Base-by-base conservation (phyloP, 163 green algal species). In the Chlamydomonas reinhardtii region DNA sequence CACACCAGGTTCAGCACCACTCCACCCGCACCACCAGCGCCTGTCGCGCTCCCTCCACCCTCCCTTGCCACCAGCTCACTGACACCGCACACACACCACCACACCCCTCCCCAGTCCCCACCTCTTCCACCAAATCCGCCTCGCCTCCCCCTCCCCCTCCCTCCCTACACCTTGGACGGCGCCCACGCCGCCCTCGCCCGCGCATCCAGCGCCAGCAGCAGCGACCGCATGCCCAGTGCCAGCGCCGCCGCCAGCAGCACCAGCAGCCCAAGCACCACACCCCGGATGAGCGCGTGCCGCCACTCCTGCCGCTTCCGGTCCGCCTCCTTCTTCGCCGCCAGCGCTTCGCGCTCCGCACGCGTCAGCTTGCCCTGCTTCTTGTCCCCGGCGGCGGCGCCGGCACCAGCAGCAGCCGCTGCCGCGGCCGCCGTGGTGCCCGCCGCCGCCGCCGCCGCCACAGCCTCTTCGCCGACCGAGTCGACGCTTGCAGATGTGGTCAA, bases 301-400 rank as follows among this genome's bases (percentile, higher is more conserved):
- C 76, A 70, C 76, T 90, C 80, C 65, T 85, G 22, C 39, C 62
- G n/a, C 22, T 70, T 71, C 68, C 84, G 82, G 64, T 88, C 86
- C 62, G 61, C 86, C 71, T 94, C 91, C 3, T 73, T 81, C 61
- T 79, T 54, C 27, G 69, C 82, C 61, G 84, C 82, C 52, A 88
- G 48, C 37, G 89, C 89, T 68, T 95, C 87, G 0, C 89, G 76
- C 81, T 92, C 89, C 34, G 85, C 89, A 2, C 89, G 69, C 1
- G 62, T 83, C 25, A 92, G 70, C 54, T 64, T 85, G 27, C n/a
- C 52, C 24, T 24, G 32, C 56, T 76, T 72, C 20, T 65, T n/a
- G n/a, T n/a, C n/a, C n/a, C n/a, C n/a, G n/a, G n/a, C n/a, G n/a
- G n/a, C n/a, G n/a, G n/a, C n/a, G n/a, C n/a, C n/a, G n/a, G n/a